Evolutionary conservation across 2,329 filamentous ascomycete species (phyloP).

Genomic region (Neofusicoccum laricinum): DNA sequence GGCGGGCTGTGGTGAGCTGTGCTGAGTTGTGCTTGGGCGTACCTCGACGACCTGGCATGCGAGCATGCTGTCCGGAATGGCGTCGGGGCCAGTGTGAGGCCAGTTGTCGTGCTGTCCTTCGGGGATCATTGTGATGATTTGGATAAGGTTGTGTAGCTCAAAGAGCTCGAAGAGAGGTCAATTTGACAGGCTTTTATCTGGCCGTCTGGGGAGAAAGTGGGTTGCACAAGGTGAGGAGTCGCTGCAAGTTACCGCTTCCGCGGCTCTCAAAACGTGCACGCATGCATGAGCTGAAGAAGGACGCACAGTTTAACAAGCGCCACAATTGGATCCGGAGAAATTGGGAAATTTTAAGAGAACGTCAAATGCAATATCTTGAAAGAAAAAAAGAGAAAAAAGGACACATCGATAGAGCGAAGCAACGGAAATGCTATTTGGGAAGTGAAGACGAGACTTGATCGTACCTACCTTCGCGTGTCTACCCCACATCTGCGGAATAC

Average conservation of each 20-base stretch:
- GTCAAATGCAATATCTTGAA: not conserved
- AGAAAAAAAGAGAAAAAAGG: not conserved
- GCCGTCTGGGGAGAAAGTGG: not conserved
- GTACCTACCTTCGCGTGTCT: not conserved
- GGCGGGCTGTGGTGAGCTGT: not conserved
- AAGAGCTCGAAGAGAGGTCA: not conserved
- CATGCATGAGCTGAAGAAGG: conserved; percentile 1
- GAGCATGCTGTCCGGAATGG: conserved; percentile 46
- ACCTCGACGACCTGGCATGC: conserved; percentile 49
- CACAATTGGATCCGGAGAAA: not conserved
- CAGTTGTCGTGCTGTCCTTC: not conserved
- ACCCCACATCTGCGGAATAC: not conserved
- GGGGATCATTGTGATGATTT: not conserved
- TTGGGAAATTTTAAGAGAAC: not conserved
- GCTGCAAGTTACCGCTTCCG: not conserved
- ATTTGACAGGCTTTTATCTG: not conserved
- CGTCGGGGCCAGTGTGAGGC: conserved; percentile 18
- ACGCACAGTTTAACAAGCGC: not conserved
- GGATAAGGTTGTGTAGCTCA: not conserved
- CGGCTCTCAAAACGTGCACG: not conserved
- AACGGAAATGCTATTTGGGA: not conserved
- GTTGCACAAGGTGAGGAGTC: not conserved
- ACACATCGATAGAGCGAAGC: not conserved
- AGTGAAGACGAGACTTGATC: not conserved
- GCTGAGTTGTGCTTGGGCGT: too few species aligned